Evolutionary conservation across 192 early-diverging fungal genomes (phyloP).

Genomic region (Paraglomus brasilianum): DNA sequence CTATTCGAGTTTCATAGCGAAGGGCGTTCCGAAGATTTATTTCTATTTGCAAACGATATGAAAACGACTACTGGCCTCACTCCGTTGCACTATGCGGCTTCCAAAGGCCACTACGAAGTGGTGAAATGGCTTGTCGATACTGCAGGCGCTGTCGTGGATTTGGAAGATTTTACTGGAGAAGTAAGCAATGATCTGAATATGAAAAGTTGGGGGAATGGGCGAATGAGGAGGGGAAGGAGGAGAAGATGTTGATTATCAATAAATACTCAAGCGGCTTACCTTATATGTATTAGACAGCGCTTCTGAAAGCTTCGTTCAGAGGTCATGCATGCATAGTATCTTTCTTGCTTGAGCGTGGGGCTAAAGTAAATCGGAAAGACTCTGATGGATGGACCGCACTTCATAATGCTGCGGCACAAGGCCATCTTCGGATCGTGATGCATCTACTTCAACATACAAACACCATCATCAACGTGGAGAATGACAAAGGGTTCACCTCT

Average conservation of each 20-base stretch:
- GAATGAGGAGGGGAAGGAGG: too few relatives aligned
- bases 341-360: slow-evolving; percentile 54
- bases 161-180: slow-evolving; percentile 63
- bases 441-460: slow-evolving; percentile 58
- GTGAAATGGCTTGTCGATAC: slow-evolving; percentile 55
- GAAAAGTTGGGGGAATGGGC: too few relatives aligned
- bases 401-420: slow-evolving; percentile 68
- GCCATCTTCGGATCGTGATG: slow-evolving; percentile 54
- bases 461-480: slow-evolving; percentile 56
- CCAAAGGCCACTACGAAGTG: slow-evolving; percentile 53
- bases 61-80: slow-evolving; percentile 46
- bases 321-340: slow-evolving; percentile 58
- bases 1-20: too few relatives aligned
- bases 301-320: slow-evolving; percentile 66
- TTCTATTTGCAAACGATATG: slow-evolving; percentile 11
- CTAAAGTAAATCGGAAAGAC: slow-evolving; percentile 64
- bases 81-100: slow-evolving; percentile 56
- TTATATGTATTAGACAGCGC: slow-evolving; percentile 50
- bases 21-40: too few relatives aligned
- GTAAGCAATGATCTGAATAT: slow-evolving; percentile 32
- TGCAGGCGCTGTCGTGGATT: slow-evolving; percentile 53
- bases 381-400: slow-evolving; percentile 76
- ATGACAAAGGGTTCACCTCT: slow-evolving; percentile 65
- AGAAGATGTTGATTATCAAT: too few relatives aligned
- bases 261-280: background rate